Conservation (phyloP, 768 basidiomycete genomes). For the Suillus fuscotomentosus region DNA sequence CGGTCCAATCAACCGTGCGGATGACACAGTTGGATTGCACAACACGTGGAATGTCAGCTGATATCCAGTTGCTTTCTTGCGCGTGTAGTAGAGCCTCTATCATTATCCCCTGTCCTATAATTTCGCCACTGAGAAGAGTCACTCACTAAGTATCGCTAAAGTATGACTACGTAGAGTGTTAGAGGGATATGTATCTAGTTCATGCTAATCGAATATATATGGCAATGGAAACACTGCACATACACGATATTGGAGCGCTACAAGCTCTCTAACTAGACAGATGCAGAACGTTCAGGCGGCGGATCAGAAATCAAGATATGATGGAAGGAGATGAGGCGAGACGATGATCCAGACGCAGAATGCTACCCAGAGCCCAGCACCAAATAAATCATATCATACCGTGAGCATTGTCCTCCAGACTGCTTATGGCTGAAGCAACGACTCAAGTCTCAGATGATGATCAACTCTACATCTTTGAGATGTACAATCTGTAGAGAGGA, state of each 20-base stretch:
- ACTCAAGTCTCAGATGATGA: not conserved
- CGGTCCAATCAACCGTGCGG: constrained; percentile 57
- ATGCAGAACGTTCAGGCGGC: not conserved
- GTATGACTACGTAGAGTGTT: not conserved
- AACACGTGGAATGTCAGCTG: constrained; percentile 58
- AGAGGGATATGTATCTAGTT: not conserved
- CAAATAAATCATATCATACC: constrained; percentile 65
- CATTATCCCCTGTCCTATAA: not conserved
- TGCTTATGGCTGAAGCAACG: constrained; percentile 49
- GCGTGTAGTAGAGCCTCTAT: not conserved
- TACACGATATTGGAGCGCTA: not conserved
- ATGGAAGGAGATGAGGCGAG: constrained; percentile 41
- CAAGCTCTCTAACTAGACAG: not conserved
- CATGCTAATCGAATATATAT: constrained; percentile 3
- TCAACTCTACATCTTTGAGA: constrained; percentile 2
- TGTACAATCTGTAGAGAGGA: constrained; percentile 59
- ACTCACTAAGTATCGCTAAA: not conserved
- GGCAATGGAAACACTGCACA: not conserved
- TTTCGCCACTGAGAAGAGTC: not conserved
- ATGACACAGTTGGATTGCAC: constrained; percentile 78
- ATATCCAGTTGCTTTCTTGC: constrained; percentile 6
- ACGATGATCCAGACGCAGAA: constrained; percentile 63
- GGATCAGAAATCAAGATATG: constrained; percentile 13
- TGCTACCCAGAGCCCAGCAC: constrained; percentile 69
- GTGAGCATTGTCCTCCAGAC: constrained; percentile 50